Evolutionary conservation across 495 filamentous ascomycete genomes (phyloP).

Genomic region (Hyaloscypha variabilis): DNA sequence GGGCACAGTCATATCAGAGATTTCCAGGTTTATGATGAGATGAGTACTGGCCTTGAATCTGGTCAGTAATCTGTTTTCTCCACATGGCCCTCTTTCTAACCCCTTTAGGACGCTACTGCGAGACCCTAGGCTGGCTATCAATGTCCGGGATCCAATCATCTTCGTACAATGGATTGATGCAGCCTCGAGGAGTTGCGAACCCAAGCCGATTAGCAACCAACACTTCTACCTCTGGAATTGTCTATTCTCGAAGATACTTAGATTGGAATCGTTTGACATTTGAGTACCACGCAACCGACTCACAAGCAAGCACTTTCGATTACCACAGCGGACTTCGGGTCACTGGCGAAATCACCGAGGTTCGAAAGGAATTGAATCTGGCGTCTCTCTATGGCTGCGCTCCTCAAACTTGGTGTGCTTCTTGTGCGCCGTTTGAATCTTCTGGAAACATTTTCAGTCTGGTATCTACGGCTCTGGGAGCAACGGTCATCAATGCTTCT

Average conservation of each 20-base stretch:
- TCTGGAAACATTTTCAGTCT: slow-evolving; percentile 69
- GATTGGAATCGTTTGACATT: slow-evolving; percentile 85
- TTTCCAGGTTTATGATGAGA: slow-evolving; percentile 68
- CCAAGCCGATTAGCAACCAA: slow-evolving; percentile 41
- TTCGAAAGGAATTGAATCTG: slow-evolving; percentile 63
- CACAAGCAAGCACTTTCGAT: slow-evolving; percentile 63
- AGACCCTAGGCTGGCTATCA: slow-evolving; percentile 84
- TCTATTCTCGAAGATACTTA: slow-evolving; percentile 74
- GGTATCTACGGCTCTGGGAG: slow-evolving; percentile 61
- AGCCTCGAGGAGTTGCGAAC: slow-evolving; percentile 20
- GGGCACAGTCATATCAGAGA: slow-evolving; percentile 85
- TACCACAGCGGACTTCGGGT: slow-evolving; percentile 68
- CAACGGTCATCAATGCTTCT: slow-evolving; percentile 51
- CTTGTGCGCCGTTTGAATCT: slow-evolving; percentile 62
- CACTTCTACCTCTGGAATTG: slow-evolving; percentile 36
- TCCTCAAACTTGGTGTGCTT: slow-evolving; percentile 69
- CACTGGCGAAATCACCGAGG: slow-evolving; percentile 62
- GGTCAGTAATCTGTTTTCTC: slow-evolving; percentile 31
- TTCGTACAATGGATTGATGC: slow-evolving; percentile 19
- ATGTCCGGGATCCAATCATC: slow-evolving; percentile 62
- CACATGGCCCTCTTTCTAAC: too few relatives aligned
- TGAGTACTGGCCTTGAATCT: slow-evolving; percentile 73
- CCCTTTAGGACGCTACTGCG: slow-evolving; percentile 68
- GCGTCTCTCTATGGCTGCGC: slow-evolving; percentile 71
- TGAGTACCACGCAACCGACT: slow-evolving; percentile 65